phyloP scores from a whole-genome alignment of 345 rosid genomes.

The Salix suchowensis region DNA sequence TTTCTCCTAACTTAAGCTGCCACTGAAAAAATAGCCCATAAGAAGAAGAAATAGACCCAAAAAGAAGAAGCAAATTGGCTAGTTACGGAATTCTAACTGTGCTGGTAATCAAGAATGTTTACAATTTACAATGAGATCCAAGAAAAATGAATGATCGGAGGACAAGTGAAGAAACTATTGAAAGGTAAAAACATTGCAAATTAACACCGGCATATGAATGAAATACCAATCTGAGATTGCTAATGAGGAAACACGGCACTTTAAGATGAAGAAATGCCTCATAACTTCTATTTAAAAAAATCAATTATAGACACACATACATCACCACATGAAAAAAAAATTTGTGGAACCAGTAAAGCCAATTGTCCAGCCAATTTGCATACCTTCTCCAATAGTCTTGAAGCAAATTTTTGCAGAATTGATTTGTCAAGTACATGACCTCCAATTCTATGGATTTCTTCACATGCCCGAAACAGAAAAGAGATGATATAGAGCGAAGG shows the following conservation, averaged over 20 bases:
- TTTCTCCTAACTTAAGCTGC: not conserved
- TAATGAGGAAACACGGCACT: not conserved
- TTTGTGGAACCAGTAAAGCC: not conserved
- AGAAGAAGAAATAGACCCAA: not conserved
- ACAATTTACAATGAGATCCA: not conserved
- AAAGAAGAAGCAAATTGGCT: not conserved
- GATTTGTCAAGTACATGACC: slow-evolving; percentile 93
- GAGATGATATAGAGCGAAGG: slow-evolving; percentile 91
- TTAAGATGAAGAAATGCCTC: not conserved
- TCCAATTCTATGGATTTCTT: slow-evolving; percentile 94
- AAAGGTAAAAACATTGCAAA: not conserved
- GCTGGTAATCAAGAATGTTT: not conserved
- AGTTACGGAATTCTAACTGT: not conserved
- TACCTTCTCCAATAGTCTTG: slow-evolving; percentile 76
- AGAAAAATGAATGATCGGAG: not conserved
- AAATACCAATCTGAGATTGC: not conserved
- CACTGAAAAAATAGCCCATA: not conserved
- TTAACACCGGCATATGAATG: not conserved
- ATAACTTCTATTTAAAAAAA: not conserved
- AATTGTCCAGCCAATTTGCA: slow-evolving; percentile 1
- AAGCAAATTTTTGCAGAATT: slow-evolving; percentile 74
- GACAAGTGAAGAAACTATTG: not conserved
- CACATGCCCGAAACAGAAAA: slow-evolving; percentile 89
- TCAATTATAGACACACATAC: not conserved
- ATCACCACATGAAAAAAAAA: not conserved